Conservation (phyloP, 305 asterid genomes). For the Ajuga reptans region DNA sequence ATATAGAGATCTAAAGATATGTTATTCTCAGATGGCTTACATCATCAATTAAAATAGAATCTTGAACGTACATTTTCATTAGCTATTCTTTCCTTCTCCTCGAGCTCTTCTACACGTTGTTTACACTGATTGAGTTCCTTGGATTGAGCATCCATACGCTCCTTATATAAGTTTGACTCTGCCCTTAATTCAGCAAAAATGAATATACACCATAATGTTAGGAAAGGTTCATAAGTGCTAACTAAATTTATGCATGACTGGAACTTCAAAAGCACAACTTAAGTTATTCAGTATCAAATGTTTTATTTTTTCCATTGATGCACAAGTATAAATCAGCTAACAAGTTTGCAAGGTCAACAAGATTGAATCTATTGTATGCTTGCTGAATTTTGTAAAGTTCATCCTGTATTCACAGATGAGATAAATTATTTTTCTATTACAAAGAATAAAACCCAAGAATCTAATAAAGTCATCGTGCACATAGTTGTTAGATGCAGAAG, state of each 20-base stretch:
- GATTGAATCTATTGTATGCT: neutral
- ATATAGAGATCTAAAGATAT: neutral
- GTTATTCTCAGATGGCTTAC: slow-evolving; percentile 5
- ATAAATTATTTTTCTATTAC: slow-evolving; percentile 1
- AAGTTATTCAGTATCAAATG: slow-evolving; percentile 10
- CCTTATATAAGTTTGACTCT: slow-evolving; percentile 68
- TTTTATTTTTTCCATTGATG: neutral
- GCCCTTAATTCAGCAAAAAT: slow-evolving; percentile 55
- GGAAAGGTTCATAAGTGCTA: slow-evolving; percentile 18
- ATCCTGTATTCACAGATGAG: slow-evolving; percentile 1
- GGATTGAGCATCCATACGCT: slow-evolving; percentile 60
- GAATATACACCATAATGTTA: slow-evolving; percentile 24
- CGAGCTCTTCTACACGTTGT: slow-evolving; percentile 69
- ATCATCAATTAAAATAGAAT: slow-evolving; percentile 11
- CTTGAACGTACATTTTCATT: slow-evolving; percentile 69
- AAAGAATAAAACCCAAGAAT: neutral
- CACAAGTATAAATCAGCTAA: slow-evolving; percentile 6
- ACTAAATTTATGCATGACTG: neutral
- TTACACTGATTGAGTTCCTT: slow-evolving; percentile 80
- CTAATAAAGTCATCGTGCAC: neutral
- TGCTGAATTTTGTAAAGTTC: neutral
- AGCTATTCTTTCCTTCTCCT: slow-evolving; percentile 90
- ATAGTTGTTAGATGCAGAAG: neutral
- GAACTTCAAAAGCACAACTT: neutral
- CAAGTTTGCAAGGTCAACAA: neutral